Percentiles rank a stretch among this genome's conserved stretches.
phyloP scores from a whole-genome alignment of 306 rosid species.

The Cyamopsis tetragonoloba region DNA sequence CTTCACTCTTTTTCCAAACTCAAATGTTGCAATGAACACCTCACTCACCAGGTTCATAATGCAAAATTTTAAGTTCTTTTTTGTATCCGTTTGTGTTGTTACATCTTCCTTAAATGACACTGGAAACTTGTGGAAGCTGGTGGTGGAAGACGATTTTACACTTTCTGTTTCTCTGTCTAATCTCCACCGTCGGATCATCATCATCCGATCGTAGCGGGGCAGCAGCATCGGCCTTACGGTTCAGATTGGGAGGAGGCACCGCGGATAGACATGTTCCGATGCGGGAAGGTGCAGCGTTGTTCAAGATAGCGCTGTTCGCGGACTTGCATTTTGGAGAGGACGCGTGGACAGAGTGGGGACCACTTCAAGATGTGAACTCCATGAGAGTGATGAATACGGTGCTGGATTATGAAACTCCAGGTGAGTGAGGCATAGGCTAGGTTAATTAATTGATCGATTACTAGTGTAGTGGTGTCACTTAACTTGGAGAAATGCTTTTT shows the following conservation, averaged over 20 bases:
- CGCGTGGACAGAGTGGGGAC: conserved; percentile 69
- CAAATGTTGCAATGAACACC: no score
- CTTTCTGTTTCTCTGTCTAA: conserved; percentile 8
- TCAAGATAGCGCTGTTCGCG: conserved; percentile 62
- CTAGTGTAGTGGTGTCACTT: no score
- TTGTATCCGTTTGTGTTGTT: no score
- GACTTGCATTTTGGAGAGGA: conserved; percentile 84
- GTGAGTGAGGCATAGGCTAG: no score
- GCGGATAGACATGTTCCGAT: conserved; percentile 26
- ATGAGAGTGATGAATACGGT: conserved; percentile 47
- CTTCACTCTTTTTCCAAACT: no score
- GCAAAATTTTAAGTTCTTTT: no score
- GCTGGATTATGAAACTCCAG: conserved; percentile 56
- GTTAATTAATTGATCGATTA: no score
- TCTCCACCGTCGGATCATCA: conserved; percentile 31
- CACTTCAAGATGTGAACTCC: conserved; percentile 64
- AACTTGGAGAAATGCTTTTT: no score
- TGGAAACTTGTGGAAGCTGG: neutral
- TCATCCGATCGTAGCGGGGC: neutral
- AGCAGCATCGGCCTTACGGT: conserved; percentile 7
- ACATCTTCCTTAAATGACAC: neutral
- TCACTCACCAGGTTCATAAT: no score
- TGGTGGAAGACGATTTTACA: neutral
- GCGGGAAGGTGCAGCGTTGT: conserved; percentile 38
- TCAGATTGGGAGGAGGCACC: conserved; percentile 8